phyloP scores from a whole-genome alignment of 345 rosid genomes.

The Limnanthes douglasii region DNA sequence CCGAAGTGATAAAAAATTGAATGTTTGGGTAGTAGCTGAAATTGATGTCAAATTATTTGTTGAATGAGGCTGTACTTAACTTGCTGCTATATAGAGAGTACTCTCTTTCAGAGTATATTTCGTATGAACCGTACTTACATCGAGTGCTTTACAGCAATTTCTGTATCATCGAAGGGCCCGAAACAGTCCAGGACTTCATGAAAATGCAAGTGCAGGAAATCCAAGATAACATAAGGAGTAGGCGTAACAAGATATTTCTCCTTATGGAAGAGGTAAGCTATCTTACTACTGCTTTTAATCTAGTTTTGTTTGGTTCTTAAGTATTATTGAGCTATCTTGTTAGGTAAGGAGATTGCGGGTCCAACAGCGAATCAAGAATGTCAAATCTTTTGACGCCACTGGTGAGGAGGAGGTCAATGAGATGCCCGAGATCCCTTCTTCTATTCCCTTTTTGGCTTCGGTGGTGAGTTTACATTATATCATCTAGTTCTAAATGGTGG shows the following conservation, averaged over 20 bases:
- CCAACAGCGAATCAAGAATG: slow-evolving; percentile 60
- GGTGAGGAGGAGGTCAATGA: slow-evolving; percentile 45
- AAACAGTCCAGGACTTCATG: slow-evolving; percentile 70
- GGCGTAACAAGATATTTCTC: slow-evolving; percentile 87
- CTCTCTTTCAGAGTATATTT: neutral
- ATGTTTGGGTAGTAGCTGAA: too few species aligned
- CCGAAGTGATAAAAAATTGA: too few species aligned
- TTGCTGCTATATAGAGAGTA: neutral
- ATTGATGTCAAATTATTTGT: too few species aligned
- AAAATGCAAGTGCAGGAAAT: slow-evolving; percentile 86
- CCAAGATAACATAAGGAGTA: slow-evolving; percentile 66
- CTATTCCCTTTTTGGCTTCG: slow-evolving; percentile 70
- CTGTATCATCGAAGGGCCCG: slow-evolving; percentile 93
- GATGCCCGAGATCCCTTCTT: slow-evolving; percentile 90
- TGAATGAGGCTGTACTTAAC: slow-evolving; percentile 2
- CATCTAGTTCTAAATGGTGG: neutral
- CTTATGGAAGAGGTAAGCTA: slow-evolving; percentile 87
- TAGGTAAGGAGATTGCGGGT: slow-evolving; percentile 78
- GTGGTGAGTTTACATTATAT: slow-evolving; percentile 29
- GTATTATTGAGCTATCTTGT: neutral
- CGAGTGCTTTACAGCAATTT: slow-evolving; percentile 33
- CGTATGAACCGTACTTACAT: neutral
- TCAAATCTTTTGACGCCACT: slow-evolving; percentile 15
- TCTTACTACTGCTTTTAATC: neutral
- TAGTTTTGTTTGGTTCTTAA: neutral